These are phyloP conservation scores for Pistacia atlantica DNA, from an alignment of 345 rosid species.

Conservation along the genomic window DNA sequence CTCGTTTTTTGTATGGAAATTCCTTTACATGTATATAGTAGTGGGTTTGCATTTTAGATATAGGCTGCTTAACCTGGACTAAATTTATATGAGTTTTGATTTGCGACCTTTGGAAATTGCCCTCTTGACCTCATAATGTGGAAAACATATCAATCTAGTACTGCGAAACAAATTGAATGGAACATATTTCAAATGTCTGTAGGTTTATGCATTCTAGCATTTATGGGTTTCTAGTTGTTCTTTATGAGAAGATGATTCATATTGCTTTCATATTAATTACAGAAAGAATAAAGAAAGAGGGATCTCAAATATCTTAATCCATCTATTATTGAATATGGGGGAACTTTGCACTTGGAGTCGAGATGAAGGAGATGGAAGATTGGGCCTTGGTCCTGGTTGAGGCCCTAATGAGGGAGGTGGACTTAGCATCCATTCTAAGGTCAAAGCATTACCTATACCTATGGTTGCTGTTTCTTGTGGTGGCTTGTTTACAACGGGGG, in stretches of 20 bases:
- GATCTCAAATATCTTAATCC: not conserved
- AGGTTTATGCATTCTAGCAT: not conserved
- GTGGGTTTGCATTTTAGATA: not conserved
- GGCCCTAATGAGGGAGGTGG: conserved; percentile 97
- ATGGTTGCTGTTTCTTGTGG: conserved; percentile 83
- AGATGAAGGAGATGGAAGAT: conserved; percentile 95
- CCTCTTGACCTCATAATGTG: not conserved
- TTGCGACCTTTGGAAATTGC: not conserved
- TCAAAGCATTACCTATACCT: conserved; percentile 66
- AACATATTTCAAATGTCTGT: not conserved
- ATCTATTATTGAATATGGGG: conserved; percentile 43
- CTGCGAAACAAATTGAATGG: not conserved
- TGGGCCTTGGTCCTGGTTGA: conserved; percentile 87
- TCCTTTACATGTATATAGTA: not conserved
- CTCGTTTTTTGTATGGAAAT: not conserved
- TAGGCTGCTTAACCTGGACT: too few species aligned
- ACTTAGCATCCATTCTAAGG: conserved; percentile 80
- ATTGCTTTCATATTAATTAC: not conserved
- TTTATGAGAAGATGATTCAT: not conserved
- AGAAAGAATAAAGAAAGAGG: not conserved
- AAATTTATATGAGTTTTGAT: not conserved
- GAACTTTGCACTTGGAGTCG: conserved; percentile 90
- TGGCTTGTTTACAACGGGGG: conserved; percentile 83
- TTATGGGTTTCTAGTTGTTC: not conserved
- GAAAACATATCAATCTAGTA: not conserved